Base-by-base conservation (phyloP, 2,329 filamentous ascomycete genomes). In the Biscogniauxia mediterranea region DNA sequence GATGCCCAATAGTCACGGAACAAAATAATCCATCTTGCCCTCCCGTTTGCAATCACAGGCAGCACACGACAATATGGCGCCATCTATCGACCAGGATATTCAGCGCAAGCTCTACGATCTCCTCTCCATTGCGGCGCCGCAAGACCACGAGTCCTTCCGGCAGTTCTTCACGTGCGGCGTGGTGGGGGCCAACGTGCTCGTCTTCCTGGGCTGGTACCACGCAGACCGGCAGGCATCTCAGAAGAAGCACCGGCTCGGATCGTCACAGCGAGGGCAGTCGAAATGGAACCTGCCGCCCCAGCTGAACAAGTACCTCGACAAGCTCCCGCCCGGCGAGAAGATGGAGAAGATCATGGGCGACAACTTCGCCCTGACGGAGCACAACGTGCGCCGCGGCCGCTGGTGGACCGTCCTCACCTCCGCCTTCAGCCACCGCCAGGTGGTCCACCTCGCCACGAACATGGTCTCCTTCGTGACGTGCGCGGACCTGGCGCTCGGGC, bases 391-490 rank as follows among this genome's bases (percentile, higher is more conserved):
- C 23, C 17, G 38, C 20, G 55, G 61, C 49, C 55, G 58, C 25
- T 63, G 58, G 58, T 58, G 56, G 58, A 63, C 61, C 21, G 17
- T 46, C 20, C 19, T 61, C n/a, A 63, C 55, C 21, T 15, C 25
- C 11, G 61, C 61, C 23, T 15, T 63, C 42, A 63, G 58, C 55
- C 61, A 63, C 46, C 58, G 19, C 42, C 15, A 26, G 15, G 17
- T 38, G 21, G 23, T n/a, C 38, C 58, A 63, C 55, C 42, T 63
- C 5, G 21, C 50, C 19, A 26, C 52, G 32, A 61, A 61, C 52
- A 55, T 63, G 61, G 19, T 26, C 5, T n/a, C 55, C n/a, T 58
- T 63, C 52, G 42, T 55, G 19, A 42, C 42, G 6, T 63, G 53
- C 55, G 51, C 55, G 17, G 21, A 20, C 38, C 19, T 58, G 5